Percentiles rank a stretch among this genome's conserved stretches.
phyloP scores from a whole-genome alignment of 768 basidiomycete genomes.

The Termitomyces sp. region DNA sequence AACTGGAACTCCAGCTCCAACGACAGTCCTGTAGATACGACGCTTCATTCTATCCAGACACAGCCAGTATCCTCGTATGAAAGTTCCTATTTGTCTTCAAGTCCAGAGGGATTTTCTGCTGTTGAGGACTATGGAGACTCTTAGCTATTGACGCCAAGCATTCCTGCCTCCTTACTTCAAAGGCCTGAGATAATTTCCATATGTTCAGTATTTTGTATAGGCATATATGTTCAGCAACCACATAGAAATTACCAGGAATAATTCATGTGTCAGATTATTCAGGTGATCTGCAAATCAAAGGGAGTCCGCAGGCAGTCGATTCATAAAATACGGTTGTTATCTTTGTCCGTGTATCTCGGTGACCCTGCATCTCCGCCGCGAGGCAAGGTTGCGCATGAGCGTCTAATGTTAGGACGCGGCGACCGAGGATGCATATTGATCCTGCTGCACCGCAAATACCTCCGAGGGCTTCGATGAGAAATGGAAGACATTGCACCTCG shows the following conservation, averaged over 20 bases:
- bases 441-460: slow-evolving; percentile 4
- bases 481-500: slow-evolving; percentile 1
- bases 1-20: slow-evolving; percentile 32
- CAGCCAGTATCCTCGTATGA: slow-evolving; percentile 11
- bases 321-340: not conserved
- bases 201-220: not conserved
- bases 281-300: not conserved
- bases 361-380: slow-evolving; percentile 4
- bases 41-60: slow-evolving; percentile 23
- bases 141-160: slow-evolving; percentile 13
- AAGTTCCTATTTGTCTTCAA: slow-evolving; percentile 28
- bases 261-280: not conserved
- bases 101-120: slow-evolving; percentile 37
- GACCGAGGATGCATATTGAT: slow-evolving; percentile 10
- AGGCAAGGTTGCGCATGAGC: slow-evolving; percentile 3
- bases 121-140: slow-evolving; percentile 38
- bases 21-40: slow-evolving; percentile 26
- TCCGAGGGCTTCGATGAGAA: slow-evolving; percentile 8
- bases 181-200: slow-evolving; percentile 1
- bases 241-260: not conserved
- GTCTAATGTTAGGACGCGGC: slow-evolving; percentile 8
- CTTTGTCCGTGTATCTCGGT: slow-evolving; percentile 8
- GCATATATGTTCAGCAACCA: not conserved
- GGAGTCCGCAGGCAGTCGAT: not conserved
- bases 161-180: not conserved